Evolutionary conservation across 192 early-diverging fungal genomes (phyloP).

Genomic region (Gryganskiella cystojenkinii): DNA sequence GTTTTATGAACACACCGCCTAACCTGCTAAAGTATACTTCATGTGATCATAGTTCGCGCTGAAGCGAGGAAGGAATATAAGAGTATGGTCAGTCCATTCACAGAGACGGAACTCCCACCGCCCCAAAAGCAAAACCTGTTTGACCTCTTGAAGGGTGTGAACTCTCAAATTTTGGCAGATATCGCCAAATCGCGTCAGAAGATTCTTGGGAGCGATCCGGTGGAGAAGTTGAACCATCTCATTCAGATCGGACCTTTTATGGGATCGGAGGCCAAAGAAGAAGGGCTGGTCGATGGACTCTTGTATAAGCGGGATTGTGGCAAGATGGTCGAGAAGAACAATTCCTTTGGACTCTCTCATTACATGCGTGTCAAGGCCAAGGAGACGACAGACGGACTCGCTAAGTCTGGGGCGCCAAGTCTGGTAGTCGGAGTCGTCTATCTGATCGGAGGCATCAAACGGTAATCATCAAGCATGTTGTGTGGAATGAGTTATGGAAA

Average conservation of each 20-base stretch:
- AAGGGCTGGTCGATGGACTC: slow-evolving; percentile 64
- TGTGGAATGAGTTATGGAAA: too few relatives aligned
- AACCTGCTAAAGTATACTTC: too few relatives aligned
- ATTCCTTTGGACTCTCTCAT: slow-evolving; percentile 39
- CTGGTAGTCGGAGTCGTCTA: slow-evolving; percentile 75
- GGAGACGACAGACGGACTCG: slow-evolving; percentile 32
- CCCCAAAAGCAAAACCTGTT: slow-evolving; percentile 68
- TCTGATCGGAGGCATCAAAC: slow-evolving; percentile 64
- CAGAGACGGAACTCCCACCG: slow-evolving; percentile 60
- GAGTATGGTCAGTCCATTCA: slow-evolving; percentile 60
- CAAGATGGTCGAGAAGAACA: slow-evolving; percentile 49
- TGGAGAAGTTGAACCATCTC: slow-evolving; percentile 57
- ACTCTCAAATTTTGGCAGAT: slow-evolving; percentile 61
- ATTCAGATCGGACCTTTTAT: slow-evolving; percentile 68
- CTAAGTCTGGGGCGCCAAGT: slow-evolving; percentile 39
- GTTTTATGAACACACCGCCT: too few relatives aligned
- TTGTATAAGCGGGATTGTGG: slow-evolving; percentile 60
- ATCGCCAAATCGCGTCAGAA: slow-evolving; percentile 56
- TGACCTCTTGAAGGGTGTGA: slow-evolving; percentile 62
- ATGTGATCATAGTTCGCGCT: slow-evolving; percentile 38
- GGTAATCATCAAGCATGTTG: slow-evolving; percentile 29
- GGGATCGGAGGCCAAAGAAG: slow-evolving; percentile 57
- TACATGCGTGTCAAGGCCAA: slow-evolving; percentile 49
- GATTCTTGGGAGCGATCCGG: slow-evolving; percentile 37
- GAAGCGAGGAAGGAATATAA: slow-evolving; percentile 73